Conservation (phyloP, 2,329 filamentous ascomycete species). For the Clathrospora elynae region DNA sequence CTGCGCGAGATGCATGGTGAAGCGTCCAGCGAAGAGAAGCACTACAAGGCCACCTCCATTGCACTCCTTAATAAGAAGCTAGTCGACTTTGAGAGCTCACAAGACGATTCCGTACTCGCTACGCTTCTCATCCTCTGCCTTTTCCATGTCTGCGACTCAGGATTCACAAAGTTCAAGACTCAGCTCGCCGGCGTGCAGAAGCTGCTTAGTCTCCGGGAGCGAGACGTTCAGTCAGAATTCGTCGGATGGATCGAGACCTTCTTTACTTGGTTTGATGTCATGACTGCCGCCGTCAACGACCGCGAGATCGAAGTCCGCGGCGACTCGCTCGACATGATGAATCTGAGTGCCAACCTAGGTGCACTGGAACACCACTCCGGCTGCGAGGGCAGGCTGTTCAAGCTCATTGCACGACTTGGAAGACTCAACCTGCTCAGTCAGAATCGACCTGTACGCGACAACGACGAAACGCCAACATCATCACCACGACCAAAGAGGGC, state of each 20-base stretch:
- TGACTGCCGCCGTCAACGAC: conserved; percentile 90
- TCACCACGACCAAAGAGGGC: conserved; percentile 42
- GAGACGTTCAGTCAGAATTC: conserved; percentile 64
- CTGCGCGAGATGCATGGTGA: conserved; percentile 55
- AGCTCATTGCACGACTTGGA: conserved; percentile 80
- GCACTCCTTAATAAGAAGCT: conserved; percentile 83
- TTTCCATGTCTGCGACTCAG: conserved; percentile 91
- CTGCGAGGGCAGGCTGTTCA: conserved; percentile 86
- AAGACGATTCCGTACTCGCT: conserved; percentile 84
- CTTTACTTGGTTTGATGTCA: conserved; percentile 93
- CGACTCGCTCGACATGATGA: conserved; percentile 66
- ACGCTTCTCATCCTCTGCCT: conserved; percentile 87
- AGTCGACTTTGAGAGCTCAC: conserved; percentile 73
- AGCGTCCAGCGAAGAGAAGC: conserved; percentile 75
- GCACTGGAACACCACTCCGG: conserved; percentile 84
- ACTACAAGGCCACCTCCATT: conserved; percentile 84
- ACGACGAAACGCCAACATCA: conserved; percentile 41
- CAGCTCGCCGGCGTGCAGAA: conserved; percentile 94
- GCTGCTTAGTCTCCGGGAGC: conserved; percentile 76
- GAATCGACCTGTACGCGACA: conserved; percentile 55
- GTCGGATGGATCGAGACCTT: conserved; percentile 90
- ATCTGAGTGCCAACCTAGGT: conserved; percentile 69
- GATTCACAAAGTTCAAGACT: conserved; percentile 88
- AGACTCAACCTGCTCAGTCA: conserved; percentile 85
- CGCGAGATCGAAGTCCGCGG: conserved; percentile 79